phyloP scores from a whole-genome alignment of 257 asterid genomes.

The Perilla frutescens region DNA sequence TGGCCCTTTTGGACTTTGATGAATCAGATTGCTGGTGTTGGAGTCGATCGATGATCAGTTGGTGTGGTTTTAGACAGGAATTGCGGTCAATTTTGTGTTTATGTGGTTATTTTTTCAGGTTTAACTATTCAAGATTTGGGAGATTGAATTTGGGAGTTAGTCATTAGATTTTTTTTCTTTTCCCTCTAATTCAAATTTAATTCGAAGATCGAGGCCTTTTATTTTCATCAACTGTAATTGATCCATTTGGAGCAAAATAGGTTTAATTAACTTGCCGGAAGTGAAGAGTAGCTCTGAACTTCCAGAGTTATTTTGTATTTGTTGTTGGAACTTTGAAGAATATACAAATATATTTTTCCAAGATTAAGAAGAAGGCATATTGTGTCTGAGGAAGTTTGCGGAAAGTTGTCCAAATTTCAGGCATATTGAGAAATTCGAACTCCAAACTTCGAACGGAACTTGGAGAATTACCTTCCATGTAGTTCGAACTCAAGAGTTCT shows the following conservation, averaged over 20 bases:
- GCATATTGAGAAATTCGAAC: too few species aligned
- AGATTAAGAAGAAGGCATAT: constrained; percentile 22
- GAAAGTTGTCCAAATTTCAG: constrained; percentile 29
- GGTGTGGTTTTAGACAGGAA: constrained; percentile 28
- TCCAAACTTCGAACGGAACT: too few species aligned
- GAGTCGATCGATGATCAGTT: constrained; percentile 47
- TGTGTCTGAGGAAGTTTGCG: constrained; percentile 32
- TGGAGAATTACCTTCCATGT: too few species aligned
- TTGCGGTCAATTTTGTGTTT: constrained; percentile 41
- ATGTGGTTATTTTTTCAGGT: constrained; percentile 16
- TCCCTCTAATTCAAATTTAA: not conserved
- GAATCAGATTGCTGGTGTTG: constrained; percentile 56
- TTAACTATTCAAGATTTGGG: constrained; percentile 25
- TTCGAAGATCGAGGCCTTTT: constrained; percentile 35
- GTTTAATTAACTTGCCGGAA: constrained; percentile 38
- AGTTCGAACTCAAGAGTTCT: too few species aligned
- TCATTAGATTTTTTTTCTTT: not conserved
- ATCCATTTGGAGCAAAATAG: constrained; percentile 41
- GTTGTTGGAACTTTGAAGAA: constrained; percentile 30
- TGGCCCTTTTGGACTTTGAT: constrained; percentile 36
- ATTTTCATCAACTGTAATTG: constrained; percentile 36
- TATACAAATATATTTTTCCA: not conserved
- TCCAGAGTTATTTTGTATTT: constrained; percentile 38
- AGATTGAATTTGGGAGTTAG: constrained; percentile 27
- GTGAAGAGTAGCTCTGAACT: constrained; percentile 50